Evolutionary conservation across 164 flowering plant species (phyloP), one percentile per base, ranked within the genome.

Genomic region (Chimonanthus salicifolius): DNA sequence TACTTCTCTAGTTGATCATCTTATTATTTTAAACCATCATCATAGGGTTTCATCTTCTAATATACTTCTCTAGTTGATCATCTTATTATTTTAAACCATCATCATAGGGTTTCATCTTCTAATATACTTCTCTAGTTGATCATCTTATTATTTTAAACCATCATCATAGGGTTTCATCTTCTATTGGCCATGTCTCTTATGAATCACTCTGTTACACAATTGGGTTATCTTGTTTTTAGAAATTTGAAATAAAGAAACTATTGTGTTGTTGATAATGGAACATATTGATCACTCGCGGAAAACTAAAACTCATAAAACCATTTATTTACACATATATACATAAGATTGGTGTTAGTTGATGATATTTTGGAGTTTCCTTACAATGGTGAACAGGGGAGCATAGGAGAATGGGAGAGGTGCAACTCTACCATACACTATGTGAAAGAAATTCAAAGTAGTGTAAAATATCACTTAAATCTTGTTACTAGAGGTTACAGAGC

Each of bases 341-440:
- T 33, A 33, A 33, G 33, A 33, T 33, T 33, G 0, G 33, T 33
- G 60, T 54, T 54, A 10, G 58, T 11, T 51, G 13, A 9, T 51
- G 60, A 54, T 54, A 15, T 11, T 54, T 54, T 54, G 16, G 60
- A n/a, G 16, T 54, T 54, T 5, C 9, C 4, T 54, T 13, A 54
- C 60, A 11, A 54, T 54, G 11, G 16, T 54, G 11, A 13, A 13
- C 76, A 82, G 82, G 82, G 81, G 44, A 75, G 77, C 7, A 68
- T 75, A n/a, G 13, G 47, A 3, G 51, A 63, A 62, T 83, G 80
- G 81, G n/a, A 16, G 4, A 81, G 84, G 70, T 81, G 86, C 77
- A 78, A 78, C 71, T 20, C 8, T 0, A 49, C 54, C 51, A 3
- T 81, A 47, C 47, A 70, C 46, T 81, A 79, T 69, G 62, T 48